A percentile compares a stretch with the other conserved stretches of the same genome.
Evolutionary conservation across 1,139 yeast genomes (phyloP).

Genomic region (Wickerhamomyces sp.): DNA sequence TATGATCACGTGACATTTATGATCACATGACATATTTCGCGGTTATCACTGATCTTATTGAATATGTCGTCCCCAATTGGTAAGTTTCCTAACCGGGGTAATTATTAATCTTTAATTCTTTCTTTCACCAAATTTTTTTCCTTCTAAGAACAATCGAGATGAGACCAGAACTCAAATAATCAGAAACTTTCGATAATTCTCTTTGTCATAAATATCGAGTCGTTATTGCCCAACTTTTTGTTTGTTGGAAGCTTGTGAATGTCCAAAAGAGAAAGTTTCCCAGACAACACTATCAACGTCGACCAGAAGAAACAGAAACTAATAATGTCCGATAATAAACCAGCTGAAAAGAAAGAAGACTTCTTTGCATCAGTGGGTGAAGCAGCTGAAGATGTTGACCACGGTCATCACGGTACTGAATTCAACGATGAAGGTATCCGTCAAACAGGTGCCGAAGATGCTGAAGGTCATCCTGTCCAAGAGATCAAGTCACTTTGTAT

Average conservation of each 20-base stretch:
- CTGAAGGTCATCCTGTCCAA: constrained; percentile 95
- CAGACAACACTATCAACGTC: background rate
- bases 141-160: background rate
- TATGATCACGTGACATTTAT: no score
- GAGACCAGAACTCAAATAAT: background rate
- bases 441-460: constrained; percentile 65
- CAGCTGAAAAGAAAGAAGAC: constrained; percentile 29
- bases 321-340: constrained; percentile 3
- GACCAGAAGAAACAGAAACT: constrained; percentile 4
- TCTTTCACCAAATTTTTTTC: background rate
- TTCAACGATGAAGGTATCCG: constrained; percentile 32
- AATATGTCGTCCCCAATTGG: background rate
- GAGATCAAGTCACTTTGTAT: constrained; percentile 93
- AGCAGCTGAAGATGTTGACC: constrained; percentile 38
- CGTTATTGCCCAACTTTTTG: no score
- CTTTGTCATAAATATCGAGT: no score
- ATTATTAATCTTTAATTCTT: no score
- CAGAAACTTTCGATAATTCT: no score
- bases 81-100: background rate
- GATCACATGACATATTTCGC: no score
- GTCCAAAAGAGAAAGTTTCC: background rate
- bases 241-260: background rate
- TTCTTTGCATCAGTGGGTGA: constrained; percentile 57
- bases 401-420: constrained; percentile 22
- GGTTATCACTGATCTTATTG: no score